A percentile compares a stretch with the other conserved stretches of the same genome.
phyloP scores from a whole-genome alignment of 2,329 filamentous ascomycete species.

The Curvularia verruculosa region DNA sequence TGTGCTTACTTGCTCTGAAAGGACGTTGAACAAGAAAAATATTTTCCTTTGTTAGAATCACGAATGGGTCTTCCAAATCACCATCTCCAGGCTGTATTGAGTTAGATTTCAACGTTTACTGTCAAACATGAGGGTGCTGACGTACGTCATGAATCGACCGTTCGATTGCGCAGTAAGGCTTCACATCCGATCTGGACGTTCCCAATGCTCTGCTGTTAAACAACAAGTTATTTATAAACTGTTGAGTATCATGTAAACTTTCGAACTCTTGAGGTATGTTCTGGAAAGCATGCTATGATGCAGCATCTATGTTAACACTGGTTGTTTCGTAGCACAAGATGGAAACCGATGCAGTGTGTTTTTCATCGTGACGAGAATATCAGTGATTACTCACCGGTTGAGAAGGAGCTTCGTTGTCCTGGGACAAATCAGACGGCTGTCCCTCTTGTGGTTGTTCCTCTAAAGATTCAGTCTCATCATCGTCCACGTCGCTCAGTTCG shows the following conservation, averaged over 20 bases:
- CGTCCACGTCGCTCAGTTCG: neutral
- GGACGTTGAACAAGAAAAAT: conserved; percentile 52
- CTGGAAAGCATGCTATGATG: neutral
- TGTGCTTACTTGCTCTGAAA: conserved; percentile 23
- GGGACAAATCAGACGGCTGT: neutral
- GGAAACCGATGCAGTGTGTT: neutral
- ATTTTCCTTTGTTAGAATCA: conserved; percentile 53
- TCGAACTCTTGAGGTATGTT: neutral
- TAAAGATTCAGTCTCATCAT: neutral
- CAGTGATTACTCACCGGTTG: neutral
- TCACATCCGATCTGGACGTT: neutral
- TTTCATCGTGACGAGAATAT: neutral
- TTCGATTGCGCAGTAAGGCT: neutral
- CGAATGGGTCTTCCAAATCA: conserved; percentile 33
- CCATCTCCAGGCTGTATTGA: neutral
- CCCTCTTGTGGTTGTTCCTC: neutral
- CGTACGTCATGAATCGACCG: neutral
- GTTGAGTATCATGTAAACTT: neutral
- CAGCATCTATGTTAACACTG: neutral
- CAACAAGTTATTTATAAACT: neutral
- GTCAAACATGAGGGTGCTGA: neutral
- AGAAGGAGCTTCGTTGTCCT: neutral
- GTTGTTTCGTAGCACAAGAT: neutral
- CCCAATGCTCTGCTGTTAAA: neutral
- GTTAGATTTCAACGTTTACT: neutral